These are phyloP conservation scores for Pythium rishiriense DNA, from an alignment of 352 stramenopile species.

Conservation along the genomic window DNA sequence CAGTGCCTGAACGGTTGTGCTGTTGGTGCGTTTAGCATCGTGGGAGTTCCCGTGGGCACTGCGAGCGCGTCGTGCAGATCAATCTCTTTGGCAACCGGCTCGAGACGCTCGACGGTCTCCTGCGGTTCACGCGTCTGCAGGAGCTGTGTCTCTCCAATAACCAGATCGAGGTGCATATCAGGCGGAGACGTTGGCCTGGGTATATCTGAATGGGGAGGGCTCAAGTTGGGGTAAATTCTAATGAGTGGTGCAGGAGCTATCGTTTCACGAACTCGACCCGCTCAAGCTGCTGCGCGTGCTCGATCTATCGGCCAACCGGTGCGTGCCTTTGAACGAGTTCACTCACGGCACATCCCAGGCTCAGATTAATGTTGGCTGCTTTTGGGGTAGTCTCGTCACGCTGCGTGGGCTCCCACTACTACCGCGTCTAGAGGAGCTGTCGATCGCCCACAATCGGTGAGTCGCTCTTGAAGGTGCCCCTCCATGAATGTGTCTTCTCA, in stretches of 20 bases:
- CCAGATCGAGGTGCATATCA: conserved; percentile 48
- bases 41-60: conserved; percentile 25
- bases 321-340: not conserved
- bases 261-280: conserved; percentile 58
- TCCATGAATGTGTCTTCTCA: too few relatives aligned
- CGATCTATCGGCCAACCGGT: conserved; percentile 81
- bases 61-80: conserved; percentile 56
- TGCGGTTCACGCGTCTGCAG: conserved; percentile 55
- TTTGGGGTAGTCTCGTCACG: conserved; percentile 43
- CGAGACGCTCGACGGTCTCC: conserved; percentile 62
- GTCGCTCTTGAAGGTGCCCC: too few relatives aligned
- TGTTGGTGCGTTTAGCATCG: not conserved
- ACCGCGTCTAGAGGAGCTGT: conserved; percentile 66
- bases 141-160: conserved; percentile 86
- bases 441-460: conserved; percentile 73
- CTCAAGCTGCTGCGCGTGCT: conserved; percentile 66
- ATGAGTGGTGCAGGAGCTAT: conserved; percentile 40
- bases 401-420: conserved; percentile 63
- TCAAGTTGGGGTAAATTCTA: not conserved
- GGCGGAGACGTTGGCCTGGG: not conserved
- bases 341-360: too few relatives aligned
- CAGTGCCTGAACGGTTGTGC: not conserved
- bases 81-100: conserved; percentile 80
- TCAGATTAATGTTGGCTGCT: not conserved
- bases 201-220: too few relatives aligned